Evolutionary conservation across 176 grass and related monocot genomes (phyloP), one percentile per base, ranked within the genome.

Genomic region (Tuctoria greenei): DNA sequence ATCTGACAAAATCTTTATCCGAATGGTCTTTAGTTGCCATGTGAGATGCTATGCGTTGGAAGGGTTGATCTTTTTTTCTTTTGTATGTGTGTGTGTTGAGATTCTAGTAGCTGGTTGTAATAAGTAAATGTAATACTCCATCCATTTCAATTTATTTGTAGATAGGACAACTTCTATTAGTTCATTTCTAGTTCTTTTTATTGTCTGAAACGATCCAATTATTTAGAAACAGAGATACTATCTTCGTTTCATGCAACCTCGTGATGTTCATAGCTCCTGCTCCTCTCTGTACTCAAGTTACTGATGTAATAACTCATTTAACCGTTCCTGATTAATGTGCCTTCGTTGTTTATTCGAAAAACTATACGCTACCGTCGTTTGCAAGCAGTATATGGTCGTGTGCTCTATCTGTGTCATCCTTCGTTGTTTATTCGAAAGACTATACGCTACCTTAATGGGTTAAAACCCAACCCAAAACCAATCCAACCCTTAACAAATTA

Each of bases 51-150:
- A 7, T 39, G 60, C 34, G 28, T 6, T 27, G 12, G 37, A 82
- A 51, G 66, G 10, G 61, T 21, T 31, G 8, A 4, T 65, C 41
- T 72, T 46, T 37, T 21, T 15, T 7, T 76, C n/a, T n/a, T n/a
- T n/a, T n/a, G n/a, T n/a, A n/a, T n/a, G n/a, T n/a, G n/a, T n/a
- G n/a, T n/a, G 6, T 57, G 17, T 72, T 23, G 60, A 58, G 52
- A 66, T 18, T 71, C 34, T 40, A 18, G 23, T 77, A 67, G 27
- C 17, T 60, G 62, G 69, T 69, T 61, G 11, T 16, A 50, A 21
- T 55, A 55, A 45, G 23, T 34, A 31, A 31, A 24, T 25, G 31
- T 20, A 49, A 37, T 10, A n/a, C n/a, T n/a, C n/a, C n/a, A n/a
- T n/a, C n/a, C n/a, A n/a, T n/a, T n/a, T n/a, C n/a, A n/a, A n/a